phyloP scores from a whole-genome alignment of 345 rosid genomes.

The Rhodamnia argentea region DNA sequence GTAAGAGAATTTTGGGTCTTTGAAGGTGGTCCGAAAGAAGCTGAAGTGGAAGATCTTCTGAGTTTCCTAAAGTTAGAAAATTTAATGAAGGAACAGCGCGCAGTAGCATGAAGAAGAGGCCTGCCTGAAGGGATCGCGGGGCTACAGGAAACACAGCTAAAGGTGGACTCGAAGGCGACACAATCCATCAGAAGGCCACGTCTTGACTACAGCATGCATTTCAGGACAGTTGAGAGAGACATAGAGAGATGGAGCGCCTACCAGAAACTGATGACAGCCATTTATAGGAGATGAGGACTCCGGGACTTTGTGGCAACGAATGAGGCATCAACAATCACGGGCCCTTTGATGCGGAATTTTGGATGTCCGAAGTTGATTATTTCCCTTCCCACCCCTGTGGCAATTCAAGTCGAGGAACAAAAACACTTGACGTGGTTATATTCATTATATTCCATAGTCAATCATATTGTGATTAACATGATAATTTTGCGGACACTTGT shows the following conservation, averaged over 20 bases:
- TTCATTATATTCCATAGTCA: neutral
- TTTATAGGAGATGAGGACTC: neutral
- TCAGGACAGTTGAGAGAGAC: neutral
- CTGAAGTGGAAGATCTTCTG: neutral
- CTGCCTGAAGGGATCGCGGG: neutral
- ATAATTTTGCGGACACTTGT: neutral
- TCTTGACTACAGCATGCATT: neutral
- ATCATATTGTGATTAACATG: neutral
- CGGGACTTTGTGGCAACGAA: neutral
- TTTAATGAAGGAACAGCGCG: neutral
- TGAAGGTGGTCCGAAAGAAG: neutral
- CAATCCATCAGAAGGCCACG: neutral
- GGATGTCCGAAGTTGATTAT: neutral
- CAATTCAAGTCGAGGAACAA: neutral
- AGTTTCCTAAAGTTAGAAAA: neutral
- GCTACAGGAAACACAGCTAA: neutral
- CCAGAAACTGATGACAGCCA: neutral
- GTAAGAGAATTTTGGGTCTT: neutral
- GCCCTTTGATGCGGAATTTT: neutral
- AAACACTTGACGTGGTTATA: too few relatives aligned
- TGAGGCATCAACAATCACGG: neutral
- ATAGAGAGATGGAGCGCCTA: neutral
- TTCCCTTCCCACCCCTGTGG: neutral
- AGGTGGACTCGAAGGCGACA: neutral
- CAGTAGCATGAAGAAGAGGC: neutral